Conservation (phyloP, 2,329 filamentous ascomycete genomes). For the Reticulascus tulasneorum region DNA sequence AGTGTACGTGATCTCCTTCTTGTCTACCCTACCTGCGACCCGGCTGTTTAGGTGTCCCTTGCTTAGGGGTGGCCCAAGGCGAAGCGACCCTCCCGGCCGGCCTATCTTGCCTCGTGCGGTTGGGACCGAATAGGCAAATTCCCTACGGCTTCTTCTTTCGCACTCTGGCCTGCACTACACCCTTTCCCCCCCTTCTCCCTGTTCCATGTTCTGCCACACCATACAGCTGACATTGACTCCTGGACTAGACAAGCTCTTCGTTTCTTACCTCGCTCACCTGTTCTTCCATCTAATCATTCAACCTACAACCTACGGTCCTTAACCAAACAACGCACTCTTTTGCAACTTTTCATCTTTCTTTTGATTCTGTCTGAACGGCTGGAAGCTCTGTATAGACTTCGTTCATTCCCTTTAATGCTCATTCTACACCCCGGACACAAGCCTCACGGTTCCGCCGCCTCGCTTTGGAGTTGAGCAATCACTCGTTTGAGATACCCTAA, state of each 20-base stretch:
- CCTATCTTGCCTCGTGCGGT: conserved; percentile 18
- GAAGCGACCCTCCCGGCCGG: conserved; percentile 19
- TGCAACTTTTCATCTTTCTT: conserved; percentile 7
- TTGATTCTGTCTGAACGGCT: conserved; percentile 2
- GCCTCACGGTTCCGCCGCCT: conserved; percentile 10
- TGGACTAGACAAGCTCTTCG: conserved; percentile 5
- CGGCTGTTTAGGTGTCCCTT: conserved; percentile 26
- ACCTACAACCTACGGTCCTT: conserved; percentile 1
- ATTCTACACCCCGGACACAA: conserved; percentile 9
- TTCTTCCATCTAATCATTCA: conserved; percentile 3
- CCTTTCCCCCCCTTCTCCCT: conserved; percentile 9
- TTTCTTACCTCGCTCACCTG: conserved; percentile 11
- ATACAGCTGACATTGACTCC: conserved; percentile 7
- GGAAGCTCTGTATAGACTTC: conserved; percentile 8
- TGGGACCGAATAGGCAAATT: conserved; percentile 21
- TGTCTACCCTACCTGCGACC: conserved; percentile 26
- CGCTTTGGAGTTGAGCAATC: conserved; percentile 10
- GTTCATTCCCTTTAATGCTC: conserved; percentile 13
- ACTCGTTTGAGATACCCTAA: conserved; percentile 9
- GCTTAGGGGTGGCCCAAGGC: conserved; percentile 18
- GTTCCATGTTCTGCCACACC: conserved; percentile 1
- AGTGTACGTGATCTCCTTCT: conserved; percentile 36
- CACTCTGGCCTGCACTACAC: conserved; percentile 10
- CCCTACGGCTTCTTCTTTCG: conserved; percentile 15
- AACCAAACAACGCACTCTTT: conserved; percentile 8